These are phyloP conservation scores for Torulaspora pretoriensis DNA, from an alignment of 1,139 yeast species.

Conservation along the genomic window DNA sequence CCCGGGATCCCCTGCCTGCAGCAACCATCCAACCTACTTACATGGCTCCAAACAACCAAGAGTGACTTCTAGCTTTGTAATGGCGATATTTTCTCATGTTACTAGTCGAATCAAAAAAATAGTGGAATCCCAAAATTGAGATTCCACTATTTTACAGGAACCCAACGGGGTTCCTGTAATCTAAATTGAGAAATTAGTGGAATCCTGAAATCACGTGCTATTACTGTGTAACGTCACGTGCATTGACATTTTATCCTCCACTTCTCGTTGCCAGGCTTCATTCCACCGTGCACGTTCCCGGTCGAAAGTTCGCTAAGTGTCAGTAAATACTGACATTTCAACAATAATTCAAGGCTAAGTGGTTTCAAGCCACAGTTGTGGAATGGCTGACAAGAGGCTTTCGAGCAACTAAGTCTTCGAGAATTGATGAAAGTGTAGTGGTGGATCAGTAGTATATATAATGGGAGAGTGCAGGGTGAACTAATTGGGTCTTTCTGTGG, in stretches of 20 bases:
- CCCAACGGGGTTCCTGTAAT: neutral
- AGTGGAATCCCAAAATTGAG: neutral
- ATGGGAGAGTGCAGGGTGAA: neutral
- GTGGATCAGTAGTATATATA: neutral
- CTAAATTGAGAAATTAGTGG: neutral
- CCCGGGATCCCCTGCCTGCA: neutral
- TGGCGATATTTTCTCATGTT: neutral
- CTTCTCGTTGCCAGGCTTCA: too few relatives aligned
- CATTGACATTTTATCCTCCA: too few relatives aligned
- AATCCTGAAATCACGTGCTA: neutral
- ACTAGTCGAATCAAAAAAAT: neutral
- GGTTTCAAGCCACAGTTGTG: constrained; percentile 2
- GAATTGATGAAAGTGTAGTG: neutral
- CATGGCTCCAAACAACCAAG: neutral
- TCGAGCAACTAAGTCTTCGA: too few relatives aligned
- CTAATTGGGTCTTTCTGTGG: neutral
- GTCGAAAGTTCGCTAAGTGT: neutral
- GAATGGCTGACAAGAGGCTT: neutral
- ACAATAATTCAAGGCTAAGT: neutral
- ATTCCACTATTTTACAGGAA: constrained; percentile 1
- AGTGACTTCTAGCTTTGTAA: neutral
- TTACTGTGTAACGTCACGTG: neutral
- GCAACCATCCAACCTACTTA: neutral
- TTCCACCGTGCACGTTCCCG: too few relatives aligned
- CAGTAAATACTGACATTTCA: neutral